Conservation (phyloP, 257 asterid genomes). For the Cordia subcordata region DNA sequence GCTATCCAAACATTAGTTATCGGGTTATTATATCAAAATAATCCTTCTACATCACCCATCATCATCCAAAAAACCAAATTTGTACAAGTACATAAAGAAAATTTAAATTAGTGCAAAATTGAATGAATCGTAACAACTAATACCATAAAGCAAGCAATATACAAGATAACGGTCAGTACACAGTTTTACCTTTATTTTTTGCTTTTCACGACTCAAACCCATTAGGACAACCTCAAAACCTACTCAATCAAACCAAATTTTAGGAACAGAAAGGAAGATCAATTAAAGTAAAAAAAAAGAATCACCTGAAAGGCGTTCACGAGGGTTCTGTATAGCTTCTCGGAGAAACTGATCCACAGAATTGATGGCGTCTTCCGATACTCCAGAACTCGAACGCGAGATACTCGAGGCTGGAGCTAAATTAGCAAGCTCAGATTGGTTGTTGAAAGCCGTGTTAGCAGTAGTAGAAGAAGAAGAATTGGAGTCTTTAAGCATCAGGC, state of each 20-base stretch:
- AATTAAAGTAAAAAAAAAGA: background rate
- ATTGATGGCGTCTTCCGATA: conserved; percentile 55
- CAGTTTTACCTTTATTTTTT: too few species aligned
- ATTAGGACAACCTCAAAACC: background rate
- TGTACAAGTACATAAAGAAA: too few species aligned
- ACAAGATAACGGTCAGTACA: too few species aligned
- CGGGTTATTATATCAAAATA: too few species aligned
- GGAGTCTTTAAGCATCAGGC: conserved; percentile 63
- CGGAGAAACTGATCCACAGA: conserved; percentile 93
- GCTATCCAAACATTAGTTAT: too few species aligned
- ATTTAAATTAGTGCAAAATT: background rate
- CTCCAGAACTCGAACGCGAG: conserved; percentile 18
- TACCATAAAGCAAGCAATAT: background rate
- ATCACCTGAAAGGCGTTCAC: conserved; percentile 95
- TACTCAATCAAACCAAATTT: background rate
- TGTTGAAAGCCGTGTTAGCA: conserved; percentile 21
- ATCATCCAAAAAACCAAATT: background rate
- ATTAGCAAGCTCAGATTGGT: conserved; percentile 38
- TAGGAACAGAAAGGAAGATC: background rate
- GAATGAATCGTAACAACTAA: background rate
- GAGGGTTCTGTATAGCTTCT: conserved; percentile 97
- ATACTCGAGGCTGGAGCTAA: conserved; percentile 12
- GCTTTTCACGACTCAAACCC: too few species aligned
- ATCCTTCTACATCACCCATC: background rate
- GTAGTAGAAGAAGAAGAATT: conserved; percentile 19